Evolutionary conservation across 441 rosid genomes (phyloP), one percentile per base, ranked within the genome.

Genomic region (Eruca vesicaria): DNA sequence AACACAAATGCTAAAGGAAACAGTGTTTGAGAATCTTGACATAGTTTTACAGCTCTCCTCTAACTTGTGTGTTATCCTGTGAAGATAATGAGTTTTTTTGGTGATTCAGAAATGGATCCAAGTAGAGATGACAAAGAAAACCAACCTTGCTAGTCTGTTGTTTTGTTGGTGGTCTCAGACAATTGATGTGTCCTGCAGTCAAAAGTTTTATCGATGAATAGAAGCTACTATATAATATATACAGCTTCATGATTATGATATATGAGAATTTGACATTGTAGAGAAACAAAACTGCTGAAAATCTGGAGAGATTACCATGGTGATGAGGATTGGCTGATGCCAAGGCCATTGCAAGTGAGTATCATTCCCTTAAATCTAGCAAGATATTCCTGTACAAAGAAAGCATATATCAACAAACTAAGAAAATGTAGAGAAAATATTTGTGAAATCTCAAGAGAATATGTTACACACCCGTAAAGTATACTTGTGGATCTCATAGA

Each of bases 351-450:
- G 85, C 94, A 91, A 20, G 97, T 91, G 71, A 91, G 89, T 60
- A 87, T 91, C 93, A 91, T 88, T 79, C 97, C 94, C 80, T 91
- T 91, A 79, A 88, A 91, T 83, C 97, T 86, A 58, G 89, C 85
- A 36, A 91, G 94, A 76, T 89, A 91, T 77, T 91, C 97, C 97
- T 91, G 87, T 33, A 62, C 66, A 53, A n/a, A 32, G 62, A 66
- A 48, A 56, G 32, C 20, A 50, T 28, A 19, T 64, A 75, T 38
- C 72, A 38, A 48, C n/a, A n/a, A n/a, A n/a, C n/a, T n/a, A n/a
- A n/a, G n/a, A n/a, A n/a, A n/a, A n/a, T n/a, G n/a, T n/a, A n/a
- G n/a, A n/a, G n/a, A n/a, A n/a, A n/a, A n/a, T n/a, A n/a, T n/a
- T n/a, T n/a, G n/a, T n/a, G 19, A 11, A 64, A 56, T 5, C 10